Conservation (phyloP, 2,329 filamentous ascomycete species). For the Colletotrichum tropicicola region DNA sequence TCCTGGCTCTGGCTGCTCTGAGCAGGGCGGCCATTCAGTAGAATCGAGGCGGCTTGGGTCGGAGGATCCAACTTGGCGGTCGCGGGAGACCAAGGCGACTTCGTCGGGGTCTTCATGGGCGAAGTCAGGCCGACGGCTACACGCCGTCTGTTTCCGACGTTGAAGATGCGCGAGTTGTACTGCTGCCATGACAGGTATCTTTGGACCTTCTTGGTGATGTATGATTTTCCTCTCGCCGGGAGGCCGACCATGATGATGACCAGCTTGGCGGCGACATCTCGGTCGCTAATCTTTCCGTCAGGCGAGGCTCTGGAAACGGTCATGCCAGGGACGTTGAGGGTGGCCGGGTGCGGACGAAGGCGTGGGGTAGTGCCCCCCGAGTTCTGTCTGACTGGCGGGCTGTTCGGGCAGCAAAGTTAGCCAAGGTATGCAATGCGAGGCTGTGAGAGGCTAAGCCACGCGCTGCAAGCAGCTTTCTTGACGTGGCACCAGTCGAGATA, state of each 20-base stretch:
- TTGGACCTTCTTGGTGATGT: conserved; percentile 98
- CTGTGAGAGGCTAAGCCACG: neutral
- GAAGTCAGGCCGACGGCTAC: conserved; percentile 72
- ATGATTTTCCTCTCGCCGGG: conserved; percentile 95
- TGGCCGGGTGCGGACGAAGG: conserved; percentile 85
- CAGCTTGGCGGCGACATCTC: conserved; percentile 95
- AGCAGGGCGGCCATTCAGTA: conserved; percentile 62
- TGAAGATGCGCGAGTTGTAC: conserved; percentile 95
- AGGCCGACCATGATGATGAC: conserved; percentile 99
- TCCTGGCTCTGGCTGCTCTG: conserved; percentile 50
- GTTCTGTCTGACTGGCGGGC: conserved; percentile 75
- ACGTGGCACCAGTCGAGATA: conserved; percentile 15
- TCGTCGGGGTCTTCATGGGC: conserved; percentile 49
- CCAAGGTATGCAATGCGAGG: conserved; percentile 2
- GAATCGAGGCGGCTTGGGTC: conserved; percentile 64
- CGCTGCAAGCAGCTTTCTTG: conserved; percentile 21
- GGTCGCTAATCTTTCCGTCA: conserved; percentile 90
- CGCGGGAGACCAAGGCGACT: conserved; percentile 45
- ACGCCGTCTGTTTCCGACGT: conserved; percentile 91
- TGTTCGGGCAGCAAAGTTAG: conserved; percentile 45
- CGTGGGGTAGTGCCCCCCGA: conserved; percentile 82
- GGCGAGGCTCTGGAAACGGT: conserved; percentile 95
- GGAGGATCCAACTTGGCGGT: conserved; percentile 50
- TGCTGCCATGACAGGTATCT: conserved; percentile 97
- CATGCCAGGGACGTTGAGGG: conserved; percentile 95